Evolutionary conservation across 805 yeast species (phyloP), one percentile per base, ranked within the genome.

Genomic region (Lipomyces sp.): DNA sequence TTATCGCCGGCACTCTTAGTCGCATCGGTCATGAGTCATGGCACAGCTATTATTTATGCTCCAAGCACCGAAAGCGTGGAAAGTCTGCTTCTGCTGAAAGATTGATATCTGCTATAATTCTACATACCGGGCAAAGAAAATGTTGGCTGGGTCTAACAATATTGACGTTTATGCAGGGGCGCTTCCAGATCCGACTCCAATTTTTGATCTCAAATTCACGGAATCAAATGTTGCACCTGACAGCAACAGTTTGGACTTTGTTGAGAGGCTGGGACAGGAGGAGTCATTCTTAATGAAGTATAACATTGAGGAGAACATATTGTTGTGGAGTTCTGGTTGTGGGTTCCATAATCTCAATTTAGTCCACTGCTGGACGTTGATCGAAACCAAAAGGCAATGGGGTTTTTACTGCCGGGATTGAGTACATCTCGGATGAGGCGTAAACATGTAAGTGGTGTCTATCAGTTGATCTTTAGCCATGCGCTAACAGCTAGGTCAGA

Each of bases 391-490:
- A 13, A 10, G 53, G 53, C 2, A 4, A 64, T 64, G 67, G 67
- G 64, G n/a, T 64, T 60, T 32, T 42, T 65, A 29, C 53, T 54
- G 39, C 65, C 65, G 15, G 68, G 68, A 6, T 60, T 65, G 13
- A 57, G 60, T 37, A 42, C 62, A 11, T 55, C 50, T 18, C 29
- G 53, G 15, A 42, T 53, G 54, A 53, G 64, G 33, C 58, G 60
- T 13, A 57, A 37, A 48, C 65, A 65, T 59, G 66, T 63, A 59
- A n/a, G n/a, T 53, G 6, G 24, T 13, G 13, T 13, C 7, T 53
- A 11, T 15, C 4, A 24, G 15, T 45, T 2, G 10, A 15, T 29
- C 45, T 33, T 51, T 18, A n/a, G 15, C 29, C 29, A 3, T 5
- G 24, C n/a, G 6, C n/a, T 42, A 42, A 42, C 48, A 13, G 10